Conservation (phyloP, 1,139 yeast genomes). For the Suhomyces chickasaworum region DNA sequence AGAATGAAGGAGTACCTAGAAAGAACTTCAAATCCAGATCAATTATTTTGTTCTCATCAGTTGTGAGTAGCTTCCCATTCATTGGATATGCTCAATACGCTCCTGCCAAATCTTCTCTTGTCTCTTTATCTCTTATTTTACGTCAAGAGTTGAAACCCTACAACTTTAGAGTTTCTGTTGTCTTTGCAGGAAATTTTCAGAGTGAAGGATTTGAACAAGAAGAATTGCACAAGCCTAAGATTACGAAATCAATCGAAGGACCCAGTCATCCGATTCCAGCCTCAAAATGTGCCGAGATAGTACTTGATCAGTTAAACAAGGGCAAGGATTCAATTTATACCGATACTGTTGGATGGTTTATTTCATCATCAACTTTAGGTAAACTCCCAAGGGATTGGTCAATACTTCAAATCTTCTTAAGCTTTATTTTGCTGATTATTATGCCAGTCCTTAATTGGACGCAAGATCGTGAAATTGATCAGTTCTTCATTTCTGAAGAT, state of each 20-base stretch:
- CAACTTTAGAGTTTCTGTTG: constrained; percentile 59
- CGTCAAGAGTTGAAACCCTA: constrained; percentile 80
- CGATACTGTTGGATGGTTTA: constrained; percentile 82
- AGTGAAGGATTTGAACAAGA: constrained; percentile 88
- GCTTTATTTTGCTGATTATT: constrained; percentile 56
- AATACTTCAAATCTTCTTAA: constrained; percentile 50
- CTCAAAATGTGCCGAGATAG: constrained; percentile 62
- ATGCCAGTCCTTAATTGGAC: constrained; percentile 64
- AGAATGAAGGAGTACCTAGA: constrained; percentile 2
- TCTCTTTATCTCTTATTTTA: constrained; percentile 70
- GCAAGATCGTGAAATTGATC: constrained; percentile 55
- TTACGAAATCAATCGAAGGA: constrained; percentile 84
- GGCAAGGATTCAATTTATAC: constrained; percentile 82
- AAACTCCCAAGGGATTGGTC: constrained; percentile 66
- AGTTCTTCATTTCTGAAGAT: not conserved
- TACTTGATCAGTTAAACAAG: constrained; percentile 55
- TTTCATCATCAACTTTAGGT: constrained; percentile 71
- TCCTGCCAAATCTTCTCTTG: constrained; percentile 82
- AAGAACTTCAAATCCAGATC: constrained; percentile 47
- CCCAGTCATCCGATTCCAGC: constrained; percentile 71
- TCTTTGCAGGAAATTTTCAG: constrained; percentile 86
- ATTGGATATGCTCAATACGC: constrained; percentile 92
- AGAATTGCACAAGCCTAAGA: constrained; percentile 80
- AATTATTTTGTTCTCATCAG: constrained; percentile 76
- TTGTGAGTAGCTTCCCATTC: constrained; percentile 80